Percentiles rank a stretch among this genome's conserved stretches.
Conservation (phyloP, 192 early-diverging fungal genomes). For the Gonapodya prolifera region DNA sequence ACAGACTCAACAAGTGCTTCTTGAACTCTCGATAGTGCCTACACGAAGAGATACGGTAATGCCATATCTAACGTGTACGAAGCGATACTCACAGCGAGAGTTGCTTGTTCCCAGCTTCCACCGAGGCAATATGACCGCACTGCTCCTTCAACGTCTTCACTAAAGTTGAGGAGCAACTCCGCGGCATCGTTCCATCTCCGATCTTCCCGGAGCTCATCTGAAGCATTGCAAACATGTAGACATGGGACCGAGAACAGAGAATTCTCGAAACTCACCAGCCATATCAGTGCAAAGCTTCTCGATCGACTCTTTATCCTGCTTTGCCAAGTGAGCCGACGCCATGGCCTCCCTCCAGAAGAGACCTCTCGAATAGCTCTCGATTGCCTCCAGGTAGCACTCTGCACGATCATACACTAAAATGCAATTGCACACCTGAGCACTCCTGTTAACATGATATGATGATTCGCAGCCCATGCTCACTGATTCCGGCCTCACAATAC, state of each 20-base stretch:
- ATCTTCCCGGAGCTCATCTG: conserved; percentile 7
- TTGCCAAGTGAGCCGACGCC: conserved; percentile 42
- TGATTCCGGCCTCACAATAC: conserved; percentile 54
- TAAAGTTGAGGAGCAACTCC: background rate
- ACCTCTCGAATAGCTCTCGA: conserved; percentile 42
- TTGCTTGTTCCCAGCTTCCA: conserved; percentile 6
- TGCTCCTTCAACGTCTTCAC: conserved; percentile 12
- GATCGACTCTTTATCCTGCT: conserved; percentile 28
- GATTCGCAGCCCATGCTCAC: conserved; percentile 15
- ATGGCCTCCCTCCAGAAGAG: conserved; percentile 55
- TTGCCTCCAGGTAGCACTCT: conserved; percentile 37
- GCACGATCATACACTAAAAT: conserved; percentile 34
- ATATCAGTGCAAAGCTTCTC: conserved; percentile 38
- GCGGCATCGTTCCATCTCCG: background rate
- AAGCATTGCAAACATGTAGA: too few relatives aligned
- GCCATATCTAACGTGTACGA: too few relatives aligned
- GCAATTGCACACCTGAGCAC: conserved; percentile 8
- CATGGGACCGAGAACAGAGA: background rate
- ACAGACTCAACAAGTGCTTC: conserved; percentile 19
- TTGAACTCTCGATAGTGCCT: conserved; percentile 22
- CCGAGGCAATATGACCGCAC: conserved; percentile 22
- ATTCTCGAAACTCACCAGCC: conserved; percentile 20
- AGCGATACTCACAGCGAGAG: too few relatives aligned
- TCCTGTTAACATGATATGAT: background rate
- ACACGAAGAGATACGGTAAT: too few relatives aligned